Evolutionary conservation across 192 early-diverging fungal genomes (phyloP).

Genomic region (Paraglomus occultum): DNA sequence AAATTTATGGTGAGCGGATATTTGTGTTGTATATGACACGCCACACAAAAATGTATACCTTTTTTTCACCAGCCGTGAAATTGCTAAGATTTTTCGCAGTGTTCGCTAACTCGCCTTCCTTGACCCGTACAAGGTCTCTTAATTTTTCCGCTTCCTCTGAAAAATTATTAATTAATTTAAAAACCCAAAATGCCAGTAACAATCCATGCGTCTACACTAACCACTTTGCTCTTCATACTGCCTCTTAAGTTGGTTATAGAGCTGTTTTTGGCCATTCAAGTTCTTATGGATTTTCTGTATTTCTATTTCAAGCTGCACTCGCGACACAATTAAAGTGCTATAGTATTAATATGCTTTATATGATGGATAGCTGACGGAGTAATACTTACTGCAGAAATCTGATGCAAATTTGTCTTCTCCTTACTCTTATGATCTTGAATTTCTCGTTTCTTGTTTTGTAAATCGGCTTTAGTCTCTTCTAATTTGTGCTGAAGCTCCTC

Average conservation of each 20-base stretch:
- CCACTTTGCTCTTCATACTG: slow-evolving; percentile 45
- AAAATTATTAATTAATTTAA: neutral
- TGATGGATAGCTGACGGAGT: neutral
- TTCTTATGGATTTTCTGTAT: slow-evolving; percentile 36
- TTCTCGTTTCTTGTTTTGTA: slow-evolving; percentile 38
- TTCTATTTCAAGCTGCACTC: slow-evolving; percentile 39
- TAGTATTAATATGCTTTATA: neutral
- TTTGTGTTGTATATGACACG: too few species aligned
- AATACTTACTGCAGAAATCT: slow-evolving; percentile 38
- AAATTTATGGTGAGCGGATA: too few species aligned
- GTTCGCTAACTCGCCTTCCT: slow-evolving; percentile 38
- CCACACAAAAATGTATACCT: neutral
- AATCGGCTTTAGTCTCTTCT: slow-evolving; percentile 41
- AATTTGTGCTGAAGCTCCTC: slow-evolving; percentile 39
- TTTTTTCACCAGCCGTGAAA: slow-evolving; percentile 30
- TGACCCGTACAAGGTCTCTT: slow-evolving; percentile 36
- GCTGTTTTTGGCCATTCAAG: slow-evolving; percentile 43
- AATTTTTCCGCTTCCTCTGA: slow-evolving; percentile 45
- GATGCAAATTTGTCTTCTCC: slow-evolving; percentile 44
- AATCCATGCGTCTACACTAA: slow-evolving; percentile 21
- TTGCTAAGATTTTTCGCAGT: slow-evolving; percentile 33
- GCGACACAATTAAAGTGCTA: neutral
- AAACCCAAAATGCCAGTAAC: neutral
- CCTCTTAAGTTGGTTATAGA: slow-evolving; percentile 38
- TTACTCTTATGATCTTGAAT: slow-evolving; percentile 45